Base-by-base conservation (phyloP, 257 asterid species). In the Nicotiana sylvestris region DNA sequence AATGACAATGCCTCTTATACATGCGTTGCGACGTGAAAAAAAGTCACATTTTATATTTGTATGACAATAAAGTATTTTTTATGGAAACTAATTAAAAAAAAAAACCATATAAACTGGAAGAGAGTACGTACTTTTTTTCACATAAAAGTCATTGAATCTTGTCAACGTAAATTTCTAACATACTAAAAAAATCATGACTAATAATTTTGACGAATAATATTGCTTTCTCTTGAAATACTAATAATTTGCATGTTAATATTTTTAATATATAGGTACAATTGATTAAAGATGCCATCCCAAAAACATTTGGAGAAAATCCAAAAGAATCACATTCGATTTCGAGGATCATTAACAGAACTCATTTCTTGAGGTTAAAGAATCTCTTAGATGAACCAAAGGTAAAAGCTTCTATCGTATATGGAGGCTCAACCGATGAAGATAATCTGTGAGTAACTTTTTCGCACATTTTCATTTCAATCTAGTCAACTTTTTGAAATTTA, bases 351-450 rank as follows among this genome's bases (percentile, higher is more conserved):
- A 92, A 90, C 86, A 89, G 79, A 70, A 74, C 32, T 3, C 93
- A 93, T 65, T 91, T 91, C 62, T 72, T 82, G 15, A 92, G 98
- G 25, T 64, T 94, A 39, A 86, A 69, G 68, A 82, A 78, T 82
- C 83, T 91, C 27, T 79, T 94, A 4, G 68, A 89, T n/a, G 98
- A 94, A 17, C 88, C 92, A 0, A 33, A 12, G 86, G 96, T 94
- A 15, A 84, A 85, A 85, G 80, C 70, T 16, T 89, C 93, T 0
- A 6, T 92, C 6, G 92, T 93, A 30, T 78, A 90, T 76, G 98
- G 97, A 11, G 97, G 98, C 33, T 86, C 86, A 9, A 67, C 83
- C 2, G 93, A 93, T 66, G 93, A 91, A 88, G 89, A 92, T 9
- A 86, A 86, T 65, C 80, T 93, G 97, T 93, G 84, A 89, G 95